A percentile compares a stretch with the other conserved stretches of the same genome.
These are phyloP conservation scores for Xylaria digitata DNA, from an alignment of 2,329 filamentous ascomycete genomes.

Conservation along the genomic window DNA sequence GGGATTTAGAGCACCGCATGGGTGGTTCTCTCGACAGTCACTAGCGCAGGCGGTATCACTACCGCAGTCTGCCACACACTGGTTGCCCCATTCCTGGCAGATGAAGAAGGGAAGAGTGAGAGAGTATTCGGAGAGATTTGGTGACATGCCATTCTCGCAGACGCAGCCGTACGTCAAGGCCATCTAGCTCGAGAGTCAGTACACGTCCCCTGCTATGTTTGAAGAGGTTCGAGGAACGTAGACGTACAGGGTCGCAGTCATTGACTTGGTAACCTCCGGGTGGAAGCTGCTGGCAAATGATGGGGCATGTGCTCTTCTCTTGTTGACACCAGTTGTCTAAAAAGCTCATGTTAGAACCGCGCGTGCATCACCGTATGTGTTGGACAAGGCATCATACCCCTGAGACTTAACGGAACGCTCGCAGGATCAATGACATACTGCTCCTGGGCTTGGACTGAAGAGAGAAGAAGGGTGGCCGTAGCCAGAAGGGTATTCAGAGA, in stretches of 20 bases:
- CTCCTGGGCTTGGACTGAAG: constrained; percentile 60
- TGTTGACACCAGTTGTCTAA: constrained; percentile 71
- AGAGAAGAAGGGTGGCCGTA: constrained; percentile 63
- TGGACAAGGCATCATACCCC: constrained; percentile 59
- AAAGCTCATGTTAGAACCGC: constrained; percentile 36
- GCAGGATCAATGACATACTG: constrained; percentile 72
- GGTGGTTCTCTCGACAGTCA: constrained; percentile 72
- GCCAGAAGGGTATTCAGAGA: constrained; percentile 67
- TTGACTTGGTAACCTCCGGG: constrained; percentile 67
- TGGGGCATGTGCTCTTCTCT: constrained; percentile 73
- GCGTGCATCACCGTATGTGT: neutral
- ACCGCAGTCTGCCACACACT: constrained; percentile 72
- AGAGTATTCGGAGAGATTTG: constrained; percentile 81
- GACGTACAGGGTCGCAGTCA: constrained; percentile 72
- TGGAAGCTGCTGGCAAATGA: constrained; percentile 74
- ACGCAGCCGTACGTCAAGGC: constrained; percentile 77
- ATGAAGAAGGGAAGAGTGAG: constrained; percentile 82
- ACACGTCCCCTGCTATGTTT: neutral
- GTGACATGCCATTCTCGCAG: constrained; percentile 72
- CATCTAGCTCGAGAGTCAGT: constrained; percentile 54
- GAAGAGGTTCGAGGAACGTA: neutral
- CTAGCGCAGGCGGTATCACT: constrained; percentile 67
- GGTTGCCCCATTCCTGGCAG: constrained; percentile 76
- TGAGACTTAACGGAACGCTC: constrained; percentile 63
- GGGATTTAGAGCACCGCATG: constrained; percentile 77